Evolutionary conservation across 2,329 filamentous ascomycete species (phyloP).

Genomic region (Akanthomyces uredinophilus): DNA sequence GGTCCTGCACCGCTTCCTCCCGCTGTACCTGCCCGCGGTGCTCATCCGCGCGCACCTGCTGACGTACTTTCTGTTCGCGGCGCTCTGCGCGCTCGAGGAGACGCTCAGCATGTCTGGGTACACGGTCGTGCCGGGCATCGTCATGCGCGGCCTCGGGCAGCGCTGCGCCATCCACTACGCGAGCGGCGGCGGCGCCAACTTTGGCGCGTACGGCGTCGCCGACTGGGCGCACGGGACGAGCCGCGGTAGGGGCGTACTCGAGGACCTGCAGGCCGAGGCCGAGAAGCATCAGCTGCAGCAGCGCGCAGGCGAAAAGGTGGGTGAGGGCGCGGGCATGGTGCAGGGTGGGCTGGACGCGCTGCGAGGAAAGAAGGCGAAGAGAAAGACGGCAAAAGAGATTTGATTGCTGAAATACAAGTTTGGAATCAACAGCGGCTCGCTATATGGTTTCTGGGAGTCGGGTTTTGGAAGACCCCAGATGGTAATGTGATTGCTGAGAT

Average conservation of each 20-base stretch:
- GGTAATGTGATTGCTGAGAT: neutral
- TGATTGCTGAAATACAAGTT: neutral
- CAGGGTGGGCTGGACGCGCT: constrained; percentile 30
- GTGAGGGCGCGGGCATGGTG: constrained; percentile 28
- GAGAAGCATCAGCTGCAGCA: constrained; percentile 51
- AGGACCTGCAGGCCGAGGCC: constrained; percentile 51
- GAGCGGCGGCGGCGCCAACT: constrained; percentile 53
- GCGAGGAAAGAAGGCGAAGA: constrained; percentile 21
- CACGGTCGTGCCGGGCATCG: constrained; percentile 48
- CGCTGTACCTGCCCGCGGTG: constrained; percentile 59
- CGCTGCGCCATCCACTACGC: constrained; percentile 50
- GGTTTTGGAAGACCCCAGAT: too few species aligned
- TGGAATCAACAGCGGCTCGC: too few species aligned
- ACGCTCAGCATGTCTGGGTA: constrained; percentile 65
- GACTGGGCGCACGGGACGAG: constrained; percentile 58
- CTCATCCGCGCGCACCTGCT: constrained; percentile 65
- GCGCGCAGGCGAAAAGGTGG: constrained; percentile 29
- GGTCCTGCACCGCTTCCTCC: constrained; percentile 58
- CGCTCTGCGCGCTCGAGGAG: constrained; percentile 60
- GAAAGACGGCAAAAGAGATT: neutral
- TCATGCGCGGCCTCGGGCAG: constrained; percentile 46
- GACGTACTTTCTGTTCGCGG: constrained; percentile 63
- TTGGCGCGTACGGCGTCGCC: constrained; percentile 55
- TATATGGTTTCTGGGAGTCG: too few species aligned
- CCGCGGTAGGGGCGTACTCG: constrained; percentile 45